Conservation (phyloP, 257 asterid species). For the Solanum neorickii region DNA sequence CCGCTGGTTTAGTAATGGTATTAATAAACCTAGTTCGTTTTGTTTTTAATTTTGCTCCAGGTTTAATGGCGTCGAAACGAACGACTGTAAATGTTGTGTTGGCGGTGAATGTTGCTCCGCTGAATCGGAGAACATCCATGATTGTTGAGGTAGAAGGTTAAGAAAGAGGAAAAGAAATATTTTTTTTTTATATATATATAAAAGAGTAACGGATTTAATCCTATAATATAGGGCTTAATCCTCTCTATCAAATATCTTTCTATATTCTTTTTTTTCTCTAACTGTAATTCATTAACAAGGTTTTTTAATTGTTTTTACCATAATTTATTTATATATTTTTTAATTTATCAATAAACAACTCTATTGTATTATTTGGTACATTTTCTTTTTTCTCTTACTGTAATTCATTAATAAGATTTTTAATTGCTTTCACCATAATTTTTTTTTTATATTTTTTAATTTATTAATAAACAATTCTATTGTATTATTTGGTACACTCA, state of each 20-base stretch:
- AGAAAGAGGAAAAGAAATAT: too few species aligned
- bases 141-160: neutral
- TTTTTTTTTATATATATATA: too few species aligned
- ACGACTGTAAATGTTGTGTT: neutral
- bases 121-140: neutral
- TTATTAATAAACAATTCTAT: too few species aligned
- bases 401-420: too few species aligned
- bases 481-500: too few species aligned
- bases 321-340: too few species aligned
- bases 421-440: too few species aligned
- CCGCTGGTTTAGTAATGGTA: neutral
- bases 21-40: neutral
- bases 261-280: neutral
- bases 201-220: neutral
- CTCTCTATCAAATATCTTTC: neutral
- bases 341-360: neutral
- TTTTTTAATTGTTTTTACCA: too few species aligned
- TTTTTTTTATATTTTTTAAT: too few species aligned
- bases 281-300: neutral
- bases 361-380: neutral
- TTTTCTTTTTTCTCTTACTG: neutral
- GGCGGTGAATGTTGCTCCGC: neutral
- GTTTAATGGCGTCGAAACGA: neutral
- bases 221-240: too few species aligned
- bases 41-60: neutral